phyloP scores from a whole-genome alignment of 1,139 yeast genomes.

The Taphrina flavorubra region DNA sequence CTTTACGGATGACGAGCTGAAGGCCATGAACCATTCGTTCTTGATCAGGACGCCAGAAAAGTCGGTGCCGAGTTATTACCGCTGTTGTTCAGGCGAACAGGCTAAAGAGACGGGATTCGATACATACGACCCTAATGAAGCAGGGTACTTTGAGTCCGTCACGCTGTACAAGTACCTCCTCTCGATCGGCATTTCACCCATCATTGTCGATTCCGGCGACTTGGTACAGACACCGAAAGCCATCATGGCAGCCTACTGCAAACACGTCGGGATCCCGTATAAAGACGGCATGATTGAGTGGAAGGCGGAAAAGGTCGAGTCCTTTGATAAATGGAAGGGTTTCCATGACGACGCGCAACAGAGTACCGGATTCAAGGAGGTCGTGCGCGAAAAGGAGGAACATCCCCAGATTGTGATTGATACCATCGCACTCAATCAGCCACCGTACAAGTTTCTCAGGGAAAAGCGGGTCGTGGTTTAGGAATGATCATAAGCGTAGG shows the following conservation, averaged over 20 bases:
- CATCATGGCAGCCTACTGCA: conserved; percentile 47
- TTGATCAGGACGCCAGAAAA: conserved; percentile 50
- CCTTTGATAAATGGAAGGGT: conserved; percentile 50
- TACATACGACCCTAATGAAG: conserved; percentile 48
- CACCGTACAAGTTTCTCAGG: conserved; percentile 22
- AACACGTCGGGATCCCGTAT: conserved; percentile 47
- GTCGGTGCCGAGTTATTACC: conserved; percentile 50
- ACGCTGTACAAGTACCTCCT: conserved; percentile 48
- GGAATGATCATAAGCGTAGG: neutral
- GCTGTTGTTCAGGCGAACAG: conserved; percentile 49
- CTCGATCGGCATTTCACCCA: conserved; percentile 44
- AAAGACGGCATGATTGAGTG: conserved; percentile 48
- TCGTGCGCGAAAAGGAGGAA: conserved; percentile 33
- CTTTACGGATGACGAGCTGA: conserved; percentile 46
- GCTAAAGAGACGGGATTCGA: conserved; percentile 49
- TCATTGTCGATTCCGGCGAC: conserved; percentile 49
- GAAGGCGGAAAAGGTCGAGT: conserved; percentile 46
- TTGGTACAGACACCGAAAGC: conserved; percentile 47
- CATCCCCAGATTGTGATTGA: conserved; percentile 31
- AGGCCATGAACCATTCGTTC: conserved; percentile 47
- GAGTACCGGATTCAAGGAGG: conserved; percentile 48
- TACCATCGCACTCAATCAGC: conserved; percentile 31
- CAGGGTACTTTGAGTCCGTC: conserved; percentile 50
- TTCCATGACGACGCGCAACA: conserved; percentile 50
- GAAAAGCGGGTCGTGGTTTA: conserved; percentile 16